Percentiles rank a stretch among this genome's conserved stretches.
Evolutionary conservation across 75 land plant genomes (phyloP).

Genomic region (Pseudotsuga menziesii): DNA sequence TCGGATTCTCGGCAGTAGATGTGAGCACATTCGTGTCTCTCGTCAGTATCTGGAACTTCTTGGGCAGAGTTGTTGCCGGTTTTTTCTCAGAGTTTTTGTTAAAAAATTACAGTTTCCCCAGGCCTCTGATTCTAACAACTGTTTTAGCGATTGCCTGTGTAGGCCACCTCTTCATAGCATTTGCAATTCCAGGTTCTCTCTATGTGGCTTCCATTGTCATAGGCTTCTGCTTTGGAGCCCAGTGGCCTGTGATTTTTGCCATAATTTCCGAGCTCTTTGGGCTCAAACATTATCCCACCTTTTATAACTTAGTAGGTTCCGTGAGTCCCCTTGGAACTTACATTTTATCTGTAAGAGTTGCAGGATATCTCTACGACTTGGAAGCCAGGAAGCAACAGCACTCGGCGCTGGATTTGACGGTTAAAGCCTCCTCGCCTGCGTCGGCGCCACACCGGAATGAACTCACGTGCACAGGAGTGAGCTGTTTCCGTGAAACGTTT

Average conservation of each 20-base stretch:
- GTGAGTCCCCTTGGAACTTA: constrained; percentile 67
- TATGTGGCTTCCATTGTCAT: constrained; percentile 57
- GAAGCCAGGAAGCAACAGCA: constrained; percentile 49
- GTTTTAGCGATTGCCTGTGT: constrained; percentile 41
- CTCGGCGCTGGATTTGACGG: too few relatives aligned
- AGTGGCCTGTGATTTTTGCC: constrained; percentile 52
- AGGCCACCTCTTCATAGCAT: constrained; percentile 62
- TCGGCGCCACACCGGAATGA: not conserved
- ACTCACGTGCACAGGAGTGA: constrained; percentile 34
- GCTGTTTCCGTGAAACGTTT: constrained; percentile 46
- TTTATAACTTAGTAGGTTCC: constrained; percentile 42
- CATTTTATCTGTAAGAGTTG: constrained; percentile 50
- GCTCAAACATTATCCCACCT: constrained; percentile 60
- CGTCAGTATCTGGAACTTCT: constrained; percentile 75
- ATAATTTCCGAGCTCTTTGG: constrained; percentile 77
- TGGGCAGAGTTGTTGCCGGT: constrained; percentile 59
- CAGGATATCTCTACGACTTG: constrained; percentile 59
- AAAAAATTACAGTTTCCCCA: constrained; percentile 28
- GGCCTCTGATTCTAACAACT: constrained; percentile 38
- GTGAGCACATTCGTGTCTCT: constrained; percentile 66
- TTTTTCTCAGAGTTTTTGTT: constrained; percentile 47
- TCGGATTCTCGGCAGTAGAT: constrained; percentile 37
- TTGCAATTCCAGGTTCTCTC: constrained; percentile 32
- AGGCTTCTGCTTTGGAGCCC: constrained; percentile 67
- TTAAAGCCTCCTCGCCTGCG: not conserved